phyloP scores from a whole-genome alignment of 768 basidiomycete species.

The Lactarius indigo region DNA sequence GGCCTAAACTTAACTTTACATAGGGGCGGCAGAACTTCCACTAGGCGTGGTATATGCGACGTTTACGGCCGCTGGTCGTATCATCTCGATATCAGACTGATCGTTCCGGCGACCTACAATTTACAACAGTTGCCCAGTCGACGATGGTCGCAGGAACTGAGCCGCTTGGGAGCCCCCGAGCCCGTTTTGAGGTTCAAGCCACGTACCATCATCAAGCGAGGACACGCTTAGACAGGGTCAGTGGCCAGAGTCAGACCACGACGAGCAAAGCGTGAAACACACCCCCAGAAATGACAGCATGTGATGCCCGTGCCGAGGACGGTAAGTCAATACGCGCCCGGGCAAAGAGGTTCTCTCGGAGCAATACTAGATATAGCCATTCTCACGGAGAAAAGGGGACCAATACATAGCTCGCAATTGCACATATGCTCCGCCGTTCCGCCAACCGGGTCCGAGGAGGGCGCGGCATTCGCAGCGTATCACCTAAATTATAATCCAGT shows the following conservation, averaged over 20 bases:
- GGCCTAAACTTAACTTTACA: background rate
- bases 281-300: background rate
- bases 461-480: background rate
- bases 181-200: background rate
- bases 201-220: background rate
- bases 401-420: background rate
- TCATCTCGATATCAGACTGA: background rate
- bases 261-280: background rate
- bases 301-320: background rate
- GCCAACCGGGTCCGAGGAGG: no score
- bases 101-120: background rate
- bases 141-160: background rate
- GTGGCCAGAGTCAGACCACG: background rate
- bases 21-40: background rate
- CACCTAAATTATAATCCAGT: background rate
- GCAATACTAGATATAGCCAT: background rate
- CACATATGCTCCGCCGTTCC: background rate
- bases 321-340: background rate
- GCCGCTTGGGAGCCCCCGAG: background rate
- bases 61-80: background rate
- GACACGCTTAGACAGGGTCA: background rate
- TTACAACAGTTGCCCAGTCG: background rate
- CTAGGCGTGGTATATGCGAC: background rate
- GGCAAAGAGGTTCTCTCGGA: background rate
- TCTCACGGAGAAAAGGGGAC: background rate